A percentile compares a stretch with the other conserved stretches of the same genome.
Conservation (phyloP, 768 basidiomycete species). For the Gautieria morchelliformis region DNA sequence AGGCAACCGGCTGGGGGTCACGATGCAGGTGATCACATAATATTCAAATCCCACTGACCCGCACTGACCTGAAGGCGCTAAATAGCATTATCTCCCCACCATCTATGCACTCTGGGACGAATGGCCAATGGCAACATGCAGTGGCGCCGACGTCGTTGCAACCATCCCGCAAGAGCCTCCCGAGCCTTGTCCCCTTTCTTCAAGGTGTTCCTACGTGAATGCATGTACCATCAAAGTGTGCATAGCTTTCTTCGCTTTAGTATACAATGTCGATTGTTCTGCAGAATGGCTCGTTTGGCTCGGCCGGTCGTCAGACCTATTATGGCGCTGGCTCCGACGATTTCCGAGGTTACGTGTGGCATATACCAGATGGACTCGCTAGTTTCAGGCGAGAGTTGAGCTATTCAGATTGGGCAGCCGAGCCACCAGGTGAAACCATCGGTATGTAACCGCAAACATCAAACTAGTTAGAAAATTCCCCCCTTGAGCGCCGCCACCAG, state of each 20-base stretch:
- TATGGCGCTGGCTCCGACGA: constrained; percentile 79
- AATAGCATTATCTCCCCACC: constrained; percentile 59
- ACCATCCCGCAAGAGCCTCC: neutral
- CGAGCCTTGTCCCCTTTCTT: constrained; percentile 9
- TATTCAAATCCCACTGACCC: neutral
- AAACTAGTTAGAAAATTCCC: constrained; percentile 6
- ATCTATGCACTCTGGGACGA: constrained; percentile 61
- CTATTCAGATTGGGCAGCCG: constrained; percentile 29
- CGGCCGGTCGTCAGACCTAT: constrained; percentile 39
- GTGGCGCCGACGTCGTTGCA: constrained; percentile 24
- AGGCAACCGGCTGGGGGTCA: constrained; percentile 59
- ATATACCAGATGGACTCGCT: constrained; percentile 44
- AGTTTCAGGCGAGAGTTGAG: constrained; percentile 38
- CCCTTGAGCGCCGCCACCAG: constrained; percentile 23
- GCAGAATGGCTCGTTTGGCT: constrained; percentile 72
- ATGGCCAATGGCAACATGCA: constrained; percentile 61
- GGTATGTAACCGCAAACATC: constrained; percentile 23
- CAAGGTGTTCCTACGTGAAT: constrained; percentile 52
- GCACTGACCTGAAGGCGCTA: neutral
- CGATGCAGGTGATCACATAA: constrained; percentile 46
- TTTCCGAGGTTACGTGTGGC: constrained; percentile 74
- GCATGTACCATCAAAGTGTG: constrained; percentile 73
- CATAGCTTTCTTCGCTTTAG: neutral
- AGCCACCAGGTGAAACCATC: constrained; percentile 24
- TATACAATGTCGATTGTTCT: neutral